These are phyloP conservation scores for Prillingera fragicola DNA, from an alignment of 1,284 basidiomycete genomes.

Conservation along the genomic window DNA sequence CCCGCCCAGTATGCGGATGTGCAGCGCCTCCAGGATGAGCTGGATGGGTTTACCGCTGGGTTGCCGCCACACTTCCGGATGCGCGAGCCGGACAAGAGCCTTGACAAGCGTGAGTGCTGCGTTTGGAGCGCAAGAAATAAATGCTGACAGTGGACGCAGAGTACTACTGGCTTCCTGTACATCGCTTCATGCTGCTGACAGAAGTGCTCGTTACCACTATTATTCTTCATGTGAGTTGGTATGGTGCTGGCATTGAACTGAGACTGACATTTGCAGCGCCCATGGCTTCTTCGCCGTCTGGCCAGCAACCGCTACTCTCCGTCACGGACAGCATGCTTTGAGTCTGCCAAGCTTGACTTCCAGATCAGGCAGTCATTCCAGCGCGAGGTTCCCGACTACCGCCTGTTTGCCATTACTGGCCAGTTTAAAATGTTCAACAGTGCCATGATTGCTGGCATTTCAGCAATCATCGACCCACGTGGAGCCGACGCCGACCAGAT, in stretches of 20 bases:
- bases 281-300: slow-evolving; percentile 43
- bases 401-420: slow-evolving; percentile 28
- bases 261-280: slow-evolving; percentile 26
- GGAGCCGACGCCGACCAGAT: slow-evolving; percentile 43
- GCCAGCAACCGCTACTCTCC: slow-evolving; percentile 41
- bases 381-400: slow-evolving; percentile 35
- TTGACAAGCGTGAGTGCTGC: slow-evolving; percentile 55
- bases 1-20: slow-evolving; percentile 82
- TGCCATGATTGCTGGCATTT: slow-evolving; percentile 49
- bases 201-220: slow-evolving; percentile 47
- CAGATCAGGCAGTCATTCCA: slow-evolving; percentile 42
- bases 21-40: slow-evolving; percentile 72
- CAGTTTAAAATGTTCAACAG: slow-evolving; percentile 47
- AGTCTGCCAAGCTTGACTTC: slow-evolving; percentile 46
- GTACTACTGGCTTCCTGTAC: slow-evolving; percentile 39
- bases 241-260: too few species aligned
- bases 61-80: slow-evolving; percentile 62
- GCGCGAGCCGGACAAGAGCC: slow-evolving; percentile 65
- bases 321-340: slow-evolving; percentile 44
- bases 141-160: slow-evolving; percentile 12
- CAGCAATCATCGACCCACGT: slow-evolving; percentile 47
- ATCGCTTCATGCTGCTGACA: slow-evolving; percentile 45
- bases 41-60: slow-evolving; percentile 67
- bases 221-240: slow-evolving; percentile 41
- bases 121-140: neutral